Base-by-base conservation (phyloP, 192 early-diverging fungal genomes). In the Linderina pennispora region DNA sequence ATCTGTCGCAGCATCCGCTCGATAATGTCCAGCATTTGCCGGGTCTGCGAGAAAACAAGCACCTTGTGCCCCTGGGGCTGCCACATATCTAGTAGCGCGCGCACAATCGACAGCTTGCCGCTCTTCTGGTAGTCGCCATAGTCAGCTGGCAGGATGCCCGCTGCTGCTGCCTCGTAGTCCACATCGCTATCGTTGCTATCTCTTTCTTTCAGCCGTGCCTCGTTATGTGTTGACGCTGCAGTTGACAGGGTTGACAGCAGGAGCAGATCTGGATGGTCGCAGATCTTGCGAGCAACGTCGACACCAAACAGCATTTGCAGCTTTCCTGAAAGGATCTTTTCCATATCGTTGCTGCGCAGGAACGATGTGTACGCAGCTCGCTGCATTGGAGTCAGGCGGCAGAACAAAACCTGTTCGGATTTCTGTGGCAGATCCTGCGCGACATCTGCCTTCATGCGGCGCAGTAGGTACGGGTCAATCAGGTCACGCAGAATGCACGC, bases 21-120 rank as follows among this genome's bases (percentile, higher is more conserved):
- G 8, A 99, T 45, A 44, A 99, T 95, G 46, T 99, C 90, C 36
- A 90, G 81, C 91, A 96, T 95, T 48, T 91, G 91, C 9, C 92
- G 67, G 0, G 93, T 95, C 58, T 97, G 94, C 26, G 81, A 89
- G 46, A 99, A 99, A 41, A 99, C 57, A n/a, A 99, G 68, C 3
- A 90, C 86, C 8, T 78, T 79, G 65, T 97, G 89, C 11, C 85
- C 83, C 25, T 89, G 80, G 28, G 67, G 77, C 40, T 87, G 71
- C 96, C 96, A 99, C 79, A 93, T 74, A 32, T 79, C 49, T 18
- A 99, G 63, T 19, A 99, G 66, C 1, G 83, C 80, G 31, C 80
- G 76, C 1, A 99, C 87, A 5, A 99, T 91, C 10, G 86, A 75
- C 79, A 95, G 81, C 56, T 99, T 99, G 9, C 96, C 94, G 23